Percentiles rank a stretch among this genome's conserved stretches.
phyloP scores from a whole-genome alignment of 1,284 basidiomycete species.

The Cystobasidium slooffiae region DNA sequence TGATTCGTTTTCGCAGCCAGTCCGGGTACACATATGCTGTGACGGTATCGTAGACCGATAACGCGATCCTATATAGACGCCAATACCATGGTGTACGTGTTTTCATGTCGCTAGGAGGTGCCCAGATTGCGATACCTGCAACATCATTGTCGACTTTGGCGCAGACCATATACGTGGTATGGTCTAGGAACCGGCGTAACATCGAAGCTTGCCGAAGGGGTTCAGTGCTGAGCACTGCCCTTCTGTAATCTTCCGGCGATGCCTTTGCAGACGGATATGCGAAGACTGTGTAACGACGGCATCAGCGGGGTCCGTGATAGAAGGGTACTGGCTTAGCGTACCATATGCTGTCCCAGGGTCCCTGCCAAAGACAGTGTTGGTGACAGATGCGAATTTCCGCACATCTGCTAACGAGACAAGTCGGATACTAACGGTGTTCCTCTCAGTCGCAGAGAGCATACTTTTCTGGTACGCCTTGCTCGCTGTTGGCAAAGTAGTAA shows the following conservation, averaged over 20 bases:
- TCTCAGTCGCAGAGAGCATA: not conserved
- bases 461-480: not conserved
- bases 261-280: conserved; percentile 1
- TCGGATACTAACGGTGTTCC: not conserved
- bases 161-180: conserved; percentile 8
- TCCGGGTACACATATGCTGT: conserved; percentile 11
- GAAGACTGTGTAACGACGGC: conserved; percentile 24
- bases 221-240: conserved; percentile 5
- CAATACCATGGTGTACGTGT: not conserved
- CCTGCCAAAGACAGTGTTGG: conserved; percentile 22
- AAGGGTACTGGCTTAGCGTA: not conserved
- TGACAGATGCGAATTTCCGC: conserved; percentile 21
- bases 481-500: not conserved
- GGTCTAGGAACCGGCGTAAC: conserved; percentile 2
- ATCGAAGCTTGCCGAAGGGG: conserved; percentile 4
- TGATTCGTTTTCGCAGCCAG: conserved; percentile 18
- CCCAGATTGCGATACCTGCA: conserved; percentile 36
- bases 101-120: conserved; percentile 7
- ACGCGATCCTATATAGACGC: not conserved
- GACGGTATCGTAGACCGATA: conserved; percentile 17
- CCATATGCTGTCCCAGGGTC: conserved; percentile 34
- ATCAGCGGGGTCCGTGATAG: not conserved
- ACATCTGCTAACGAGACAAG: conserved; percentile 31
- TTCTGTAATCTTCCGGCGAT: not conserved
- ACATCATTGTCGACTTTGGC: conserved; percentile 18